Evolutionary conservation across 192 early-diverging fungal species (phyloP).

Genomic region (Irineochytrium annulatum): DNA sequence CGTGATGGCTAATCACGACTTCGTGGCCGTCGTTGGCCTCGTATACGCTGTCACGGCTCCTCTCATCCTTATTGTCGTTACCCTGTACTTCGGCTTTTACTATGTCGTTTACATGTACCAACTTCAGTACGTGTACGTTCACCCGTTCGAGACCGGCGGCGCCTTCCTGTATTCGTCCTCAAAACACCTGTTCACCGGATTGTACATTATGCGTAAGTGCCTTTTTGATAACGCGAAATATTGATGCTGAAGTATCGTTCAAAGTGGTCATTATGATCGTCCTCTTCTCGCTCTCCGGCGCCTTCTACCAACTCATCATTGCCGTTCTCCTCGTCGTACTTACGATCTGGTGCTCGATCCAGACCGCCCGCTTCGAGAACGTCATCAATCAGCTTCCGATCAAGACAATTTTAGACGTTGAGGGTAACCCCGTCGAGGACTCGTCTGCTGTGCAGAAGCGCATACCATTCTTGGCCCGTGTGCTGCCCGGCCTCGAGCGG

Average conservation of each 20-base stretch:
- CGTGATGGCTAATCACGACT: conserved; percentile 29
- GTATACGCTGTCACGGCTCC: conserved; percentile 79
- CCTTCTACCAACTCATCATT: conserved; percentile 39
- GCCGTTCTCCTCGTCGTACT: conserved; percentile 38
- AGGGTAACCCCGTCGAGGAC: conserved; percentile 2
- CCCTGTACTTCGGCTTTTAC: conserved; percentile 67
- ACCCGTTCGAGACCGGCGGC: conserved; percentile 32
- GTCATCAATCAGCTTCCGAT: conserved; percentile 40
- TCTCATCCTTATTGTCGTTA: conserved; percentile 69
- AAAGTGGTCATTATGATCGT: conserved; percentile 67
- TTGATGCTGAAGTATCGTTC: conserved; percentile 13
- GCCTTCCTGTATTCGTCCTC: conserved; percentile 30
- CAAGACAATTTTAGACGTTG: conserved; percentile 26
- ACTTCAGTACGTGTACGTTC: conserved; percentile 59
- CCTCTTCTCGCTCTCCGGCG: conserved; percentile 60
- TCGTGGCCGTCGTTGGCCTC: conserved; percentile 56
- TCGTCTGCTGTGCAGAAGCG: neutral
- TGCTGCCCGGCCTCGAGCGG: neutral
- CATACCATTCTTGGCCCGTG: neutral
- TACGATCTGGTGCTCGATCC: conserved; percentile 48
- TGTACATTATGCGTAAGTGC: conserved; percentile 47
- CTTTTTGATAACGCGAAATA: neutral
- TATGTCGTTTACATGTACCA: conserved; percentile 78
- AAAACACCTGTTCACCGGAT: conserved; percentile 34
- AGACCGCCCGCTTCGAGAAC: conserved; percentile 54